phyloP scores from a whole-genome alignment of 352 stramenopile genomes.

The Pythium phragmitis region DNA sequence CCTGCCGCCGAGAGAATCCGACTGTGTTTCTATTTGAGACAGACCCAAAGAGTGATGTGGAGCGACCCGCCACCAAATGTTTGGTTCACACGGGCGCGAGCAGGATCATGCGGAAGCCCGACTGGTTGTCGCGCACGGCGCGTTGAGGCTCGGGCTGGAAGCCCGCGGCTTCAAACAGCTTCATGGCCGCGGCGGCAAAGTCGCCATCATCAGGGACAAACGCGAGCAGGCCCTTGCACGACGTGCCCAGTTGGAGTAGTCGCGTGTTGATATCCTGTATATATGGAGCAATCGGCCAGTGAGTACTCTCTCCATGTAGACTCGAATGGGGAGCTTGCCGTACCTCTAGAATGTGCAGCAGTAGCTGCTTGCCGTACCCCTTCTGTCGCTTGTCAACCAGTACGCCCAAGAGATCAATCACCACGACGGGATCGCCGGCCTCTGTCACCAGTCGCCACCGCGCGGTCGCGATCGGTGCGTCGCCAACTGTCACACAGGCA shows the following conservation, averaged over 20 bases:
- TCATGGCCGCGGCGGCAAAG: constrained; percentile 32
- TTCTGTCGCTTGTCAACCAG: constrained; percentile 48
- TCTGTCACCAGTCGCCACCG: constrained; percentile 50
- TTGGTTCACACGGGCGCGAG: constrained; percentile 12
- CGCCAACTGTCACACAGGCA: constrained; percentile 42
- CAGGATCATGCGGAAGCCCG: constrained; percentile 30
- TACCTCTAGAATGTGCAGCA: constrained; percentile 56
- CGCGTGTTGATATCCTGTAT: constrained; percentile 52
- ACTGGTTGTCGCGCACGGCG: constrained; percentile 28
- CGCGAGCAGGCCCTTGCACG: constrained; percentile 38
- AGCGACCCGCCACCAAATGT: no score
- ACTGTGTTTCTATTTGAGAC: constrained; percentile 17
- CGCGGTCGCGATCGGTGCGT: constrained; percentile 60
- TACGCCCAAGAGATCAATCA: constrained; percentile 64
- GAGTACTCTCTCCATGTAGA: neutral
- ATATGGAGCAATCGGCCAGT: neutral
- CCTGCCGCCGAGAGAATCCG: no score
- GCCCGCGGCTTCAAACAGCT: constrained; percentile 49
- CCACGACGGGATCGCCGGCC: constrained; percentile 38
- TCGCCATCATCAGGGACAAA: constrained; percentile 46
- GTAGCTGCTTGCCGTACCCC: constrained; percentile 50
- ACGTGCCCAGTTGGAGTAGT: constrained; percentile 31
- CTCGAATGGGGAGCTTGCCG: neutral
- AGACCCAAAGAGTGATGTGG: neutral
- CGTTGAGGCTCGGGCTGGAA: constrained; percentile 45